Base-by-base conservation (phyloP, 1,284 basidiomycete species). In the Puccinia sorghi region DNA sequence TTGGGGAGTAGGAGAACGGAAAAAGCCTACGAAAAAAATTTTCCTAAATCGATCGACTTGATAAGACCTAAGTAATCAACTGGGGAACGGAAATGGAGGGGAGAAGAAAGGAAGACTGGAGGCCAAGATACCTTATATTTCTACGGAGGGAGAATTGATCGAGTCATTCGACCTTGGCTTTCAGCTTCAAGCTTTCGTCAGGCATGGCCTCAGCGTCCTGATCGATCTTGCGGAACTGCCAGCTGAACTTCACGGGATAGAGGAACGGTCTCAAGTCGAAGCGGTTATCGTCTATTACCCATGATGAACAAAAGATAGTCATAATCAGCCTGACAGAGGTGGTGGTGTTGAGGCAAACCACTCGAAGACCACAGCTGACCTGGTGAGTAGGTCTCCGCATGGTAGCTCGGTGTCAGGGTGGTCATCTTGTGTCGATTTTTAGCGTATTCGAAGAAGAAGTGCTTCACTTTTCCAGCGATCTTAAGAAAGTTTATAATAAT, bases 391-490 rank as follows among this genome's bases (percentile, higher is more conserved):
- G 75, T 22, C 54, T 78, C 75, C 22, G 75, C 75, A 63, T 78
- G 75, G 50, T 78, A 78, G 57, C 75, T 78, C 52, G 75, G 75
- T 32, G 75, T 78, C 25, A 78, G 67, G 17, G 75, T 78, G 22
- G 75, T 78, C 75, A 78, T 78, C 27, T 78, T 78, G 48, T 78
- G 75, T 41, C 75, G 66, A 63, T 78, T 78, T 32, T 52, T 78
- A 22, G 75, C 75, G 69, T 78, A 78, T 39, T 78, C 54, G 32
- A 59, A 70, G 57, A 78, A 78, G 64, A 78, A 78, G 54, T 61
- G 57, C 41, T 78, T 78, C 9, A 78, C 75, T 78, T 71, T 78
- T 50, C 59, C 75, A 25, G 75, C 75, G 37, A 78, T 71, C 75
- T 73, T 61, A 48, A 48, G 20, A 22, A 43, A 61, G 25, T 22